These are phyloP conservation scores for Aegilops speltoides DNA, from an alignment of 176 grass and related monocot species.

Conservation along the genomic window DNA sequence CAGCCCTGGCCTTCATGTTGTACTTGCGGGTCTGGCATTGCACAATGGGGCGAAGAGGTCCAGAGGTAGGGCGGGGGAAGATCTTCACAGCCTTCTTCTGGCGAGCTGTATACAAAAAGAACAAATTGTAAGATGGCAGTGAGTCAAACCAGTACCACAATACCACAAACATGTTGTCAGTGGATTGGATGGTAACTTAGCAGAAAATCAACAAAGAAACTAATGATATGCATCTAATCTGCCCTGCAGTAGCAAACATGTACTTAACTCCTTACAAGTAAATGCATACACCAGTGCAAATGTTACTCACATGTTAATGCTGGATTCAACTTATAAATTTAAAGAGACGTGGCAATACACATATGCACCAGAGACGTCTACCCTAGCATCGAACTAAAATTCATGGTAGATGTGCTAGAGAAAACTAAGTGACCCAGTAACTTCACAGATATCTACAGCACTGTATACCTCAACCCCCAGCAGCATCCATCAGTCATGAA, in stretches of 20 bases:
- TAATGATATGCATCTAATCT: not conserved
- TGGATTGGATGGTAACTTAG: not conserved
- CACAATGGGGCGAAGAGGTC: slow-evolving; percentile 67
- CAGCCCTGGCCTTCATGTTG: slow-evolving; percentile 89
- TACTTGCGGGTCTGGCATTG: slow-evolving; percentile 85
- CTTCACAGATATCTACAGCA: not conserved
- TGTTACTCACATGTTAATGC: not conserved
- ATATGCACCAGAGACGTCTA: not conserved
- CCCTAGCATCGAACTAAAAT: not conserved
- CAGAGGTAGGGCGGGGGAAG: slow-evolving; percentile 75
- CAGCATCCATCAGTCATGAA: not conserved
- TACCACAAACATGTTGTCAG: not conserved
- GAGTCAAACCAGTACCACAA: not conserved
- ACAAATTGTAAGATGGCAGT: not conserved
- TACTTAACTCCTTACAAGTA: not conserved
- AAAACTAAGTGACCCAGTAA: not conserved
- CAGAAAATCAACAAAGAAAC: not conserved
- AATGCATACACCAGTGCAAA: not conserved
- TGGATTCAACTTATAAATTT: no score
- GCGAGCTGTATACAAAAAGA: slow-evolving; percentile 38
- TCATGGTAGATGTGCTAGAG: no score
- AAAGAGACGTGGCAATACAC: not conserved
- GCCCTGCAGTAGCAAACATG: not conserved
- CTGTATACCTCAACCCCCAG: not conserved
- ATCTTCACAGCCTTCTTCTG: slow-evolving; percentile 94